These are phyloP conservation scores for Ceriops zippeliana DNA, from an alignment of 345 rosid species.

Conservation along the genomic window DNA sequence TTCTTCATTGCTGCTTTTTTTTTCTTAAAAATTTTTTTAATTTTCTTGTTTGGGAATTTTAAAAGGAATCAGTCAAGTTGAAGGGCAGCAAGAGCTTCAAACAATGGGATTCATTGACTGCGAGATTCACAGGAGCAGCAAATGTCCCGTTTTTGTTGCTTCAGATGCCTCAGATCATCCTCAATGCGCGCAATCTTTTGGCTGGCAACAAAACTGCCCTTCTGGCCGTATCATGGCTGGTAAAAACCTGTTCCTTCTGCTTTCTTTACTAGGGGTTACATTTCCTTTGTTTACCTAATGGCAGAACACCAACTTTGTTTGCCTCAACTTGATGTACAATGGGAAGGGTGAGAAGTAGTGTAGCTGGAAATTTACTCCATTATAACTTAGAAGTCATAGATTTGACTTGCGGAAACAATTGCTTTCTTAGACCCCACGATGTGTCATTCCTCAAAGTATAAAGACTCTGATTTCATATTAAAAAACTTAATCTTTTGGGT, in stretches of 20 bases:
- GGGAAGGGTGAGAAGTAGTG: no score
- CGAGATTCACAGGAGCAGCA: conserved; percentile 66
- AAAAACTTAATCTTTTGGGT: no score
- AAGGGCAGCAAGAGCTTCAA: conserved; percentile 36
- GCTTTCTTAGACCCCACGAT: no score
- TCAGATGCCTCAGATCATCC: conserved; percentile 88
- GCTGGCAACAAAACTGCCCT: conserved; percentile 79
- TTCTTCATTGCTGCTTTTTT: no score
- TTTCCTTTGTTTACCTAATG: background rate
- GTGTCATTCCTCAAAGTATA: no score
- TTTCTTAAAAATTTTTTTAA: no score
- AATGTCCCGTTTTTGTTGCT: conserved; percentile 75
- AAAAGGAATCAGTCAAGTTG: conserved; percentile 40
- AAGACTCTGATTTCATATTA: no score
- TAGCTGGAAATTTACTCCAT: no score
- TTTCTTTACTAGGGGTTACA: background rate
- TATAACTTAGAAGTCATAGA: no score
- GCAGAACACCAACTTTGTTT: no score
- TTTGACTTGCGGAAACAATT: no score
- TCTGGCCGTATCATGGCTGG: conserved; percentile 90
- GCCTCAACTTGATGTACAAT: no score
- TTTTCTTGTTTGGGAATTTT: background rate
- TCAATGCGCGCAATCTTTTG: conserved; percentile 71
- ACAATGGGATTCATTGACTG: conserved; percentile 84
- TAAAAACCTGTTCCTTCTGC: conserved; percentile 10